Base-by-base conservation (phyloP, 2,329 filamentous ascomycete genomes). In the Xylaria sp. region DNA sequence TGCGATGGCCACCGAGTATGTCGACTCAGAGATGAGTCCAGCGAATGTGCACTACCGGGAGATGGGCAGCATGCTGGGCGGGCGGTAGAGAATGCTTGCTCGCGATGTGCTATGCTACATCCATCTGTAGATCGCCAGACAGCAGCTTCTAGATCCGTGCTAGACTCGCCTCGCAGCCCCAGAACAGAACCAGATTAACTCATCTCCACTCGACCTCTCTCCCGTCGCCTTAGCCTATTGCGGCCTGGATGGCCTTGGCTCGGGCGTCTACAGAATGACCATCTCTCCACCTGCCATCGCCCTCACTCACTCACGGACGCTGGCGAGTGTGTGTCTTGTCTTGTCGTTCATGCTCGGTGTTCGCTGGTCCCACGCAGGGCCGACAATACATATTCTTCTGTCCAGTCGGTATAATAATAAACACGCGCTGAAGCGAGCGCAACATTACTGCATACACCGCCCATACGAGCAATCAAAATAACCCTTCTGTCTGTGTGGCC, bases 401-500 rank as follows among this genome's bases (percentile, higher is more conserved):
- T 31, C 28, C 28, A 31, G 28, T 31, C 17, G 21, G 58, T 45
- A 38, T 49, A 38, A 61, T 51, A 50, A 53, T 47, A 58, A 31
- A 58, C 47, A 46, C 38, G 25, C 21, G 31, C 37, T 58, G 57
- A 57, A 64, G 61, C 61, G 57, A 61, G 49, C 61, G 61, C 53
- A 57, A 64, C 61, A 61, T 57, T 42, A 35, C 57, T 64, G 61
- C 57, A 60, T 60, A 38, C 50, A 46, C 33, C 46, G 51, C 52
- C 51, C 51, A 31, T 49, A 56, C 21, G 37, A n/a, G 14, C 33
- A 33, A 38, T 55, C 45, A 55, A 60, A n/a, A 37, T 15, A 11
- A 37, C 35, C 21, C 28, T 25, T 50, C 43, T 54, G 57, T 47
- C 33, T 51, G 60, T 62, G 42, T 62, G 42, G 57, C 37, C 50